These are phyloP conservation scores for Lactifluus subvellereus DNA, from an alignment of 768 basidiomycete species.

Conservation along the genomic window DNA sequence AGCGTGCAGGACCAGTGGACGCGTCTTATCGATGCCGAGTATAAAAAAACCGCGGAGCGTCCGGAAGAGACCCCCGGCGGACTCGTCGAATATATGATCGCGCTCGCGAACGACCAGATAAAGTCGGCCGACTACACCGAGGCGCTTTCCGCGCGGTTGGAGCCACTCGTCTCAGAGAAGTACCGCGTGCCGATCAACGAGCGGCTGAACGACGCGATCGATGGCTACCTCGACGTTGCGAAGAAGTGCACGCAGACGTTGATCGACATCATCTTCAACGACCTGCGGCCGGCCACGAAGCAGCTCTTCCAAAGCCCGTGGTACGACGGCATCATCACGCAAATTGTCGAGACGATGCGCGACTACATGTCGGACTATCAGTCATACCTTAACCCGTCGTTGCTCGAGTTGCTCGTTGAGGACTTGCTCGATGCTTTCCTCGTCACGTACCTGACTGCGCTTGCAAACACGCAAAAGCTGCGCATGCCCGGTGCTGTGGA, in stretches of 20 bases:
- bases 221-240: constrained; percentile 96
- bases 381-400: constrained; percentile 79
- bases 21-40: constrained; percentile 74
- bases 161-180: constrained; percentile 89
- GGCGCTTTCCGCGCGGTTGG: constrained; percentile 74
- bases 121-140: constrained; percentile 94
- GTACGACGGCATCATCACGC: constrained; percentile 86
- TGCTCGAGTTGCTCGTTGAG: constrained; percentile 88
- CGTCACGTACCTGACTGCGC: constrained; percentile 81
- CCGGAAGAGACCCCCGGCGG: constrained; percentile 85
- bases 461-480: constrained; percentile 79
- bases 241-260: constrained; percentile 95
- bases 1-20: constrained; percentile 84
- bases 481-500: constrained; percentile 82
- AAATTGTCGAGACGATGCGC: constrained; percentile 91
- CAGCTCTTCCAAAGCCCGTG: constrained; percentile 75
- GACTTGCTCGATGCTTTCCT: constrained; percentile 90
- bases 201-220: constrained; percentile 90
- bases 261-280: constrained; percentile 93
- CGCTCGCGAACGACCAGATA: constrained; percentile 95
- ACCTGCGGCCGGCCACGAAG: constrained; percentile 83
- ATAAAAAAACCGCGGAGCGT: constrained; percentile 82
- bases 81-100: constrained; percentile 92
- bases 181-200: constrained; percentile 80
- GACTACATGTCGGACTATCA: constrained; percentile 98